These are phyloP conservation scores for Acephala macrosclerotiorum DNA, from an alignment of 2,329 filamentous ascomycete genomes.

Conservation along the genomic window DNA sequence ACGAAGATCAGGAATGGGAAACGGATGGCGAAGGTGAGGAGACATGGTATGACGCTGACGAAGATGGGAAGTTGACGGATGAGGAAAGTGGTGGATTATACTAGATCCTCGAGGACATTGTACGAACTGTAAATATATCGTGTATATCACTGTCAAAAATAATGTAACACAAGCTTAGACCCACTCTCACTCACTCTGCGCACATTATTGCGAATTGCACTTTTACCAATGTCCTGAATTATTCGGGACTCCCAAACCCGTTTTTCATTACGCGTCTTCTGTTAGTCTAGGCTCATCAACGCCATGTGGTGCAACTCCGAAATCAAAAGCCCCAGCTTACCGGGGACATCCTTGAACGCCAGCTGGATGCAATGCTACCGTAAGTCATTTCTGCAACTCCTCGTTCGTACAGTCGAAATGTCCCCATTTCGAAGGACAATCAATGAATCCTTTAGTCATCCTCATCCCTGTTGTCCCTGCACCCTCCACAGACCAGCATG, in stretches of 20 bases:
- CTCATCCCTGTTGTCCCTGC: constrained; percentile 7
- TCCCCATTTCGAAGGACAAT: background rate
- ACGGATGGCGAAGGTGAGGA: background rate
- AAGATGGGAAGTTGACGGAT: background rate
- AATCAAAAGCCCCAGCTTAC: too few relatives aligned
- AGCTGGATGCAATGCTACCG: too few relatives aligned
- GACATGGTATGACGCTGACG: background rate
- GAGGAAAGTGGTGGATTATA: background rate
- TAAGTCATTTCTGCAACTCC: too few relatives aligned
- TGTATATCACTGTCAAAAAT: background rate
- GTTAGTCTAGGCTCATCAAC: too few relatives aligned
- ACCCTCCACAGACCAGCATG: constrained; percentile 22
- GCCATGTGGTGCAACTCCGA: too few relatives aligned
- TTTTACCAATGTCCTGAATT: too few relatives aligned
- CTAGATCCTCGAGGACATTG: background rate
- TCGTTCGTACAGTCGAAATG: background rate
- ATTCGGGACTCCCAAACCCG: too few relatives aligned
- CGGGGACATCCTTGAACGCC: too few relatives aligned
- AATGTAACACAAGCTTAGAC: background rate
- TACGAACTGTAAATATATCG: background rate
- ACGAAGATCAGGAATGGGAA: background rate
- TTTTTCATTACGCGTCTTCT: too few relatives aligned
- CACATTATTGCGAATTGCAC: too few relatives aligned
- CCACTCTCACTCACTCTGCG: background rate
- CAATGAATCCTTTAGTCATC: background rate